phyloP scores from a whole-genome alignment of 441 rosid species.

The Gossypium trilobum region DNA sequence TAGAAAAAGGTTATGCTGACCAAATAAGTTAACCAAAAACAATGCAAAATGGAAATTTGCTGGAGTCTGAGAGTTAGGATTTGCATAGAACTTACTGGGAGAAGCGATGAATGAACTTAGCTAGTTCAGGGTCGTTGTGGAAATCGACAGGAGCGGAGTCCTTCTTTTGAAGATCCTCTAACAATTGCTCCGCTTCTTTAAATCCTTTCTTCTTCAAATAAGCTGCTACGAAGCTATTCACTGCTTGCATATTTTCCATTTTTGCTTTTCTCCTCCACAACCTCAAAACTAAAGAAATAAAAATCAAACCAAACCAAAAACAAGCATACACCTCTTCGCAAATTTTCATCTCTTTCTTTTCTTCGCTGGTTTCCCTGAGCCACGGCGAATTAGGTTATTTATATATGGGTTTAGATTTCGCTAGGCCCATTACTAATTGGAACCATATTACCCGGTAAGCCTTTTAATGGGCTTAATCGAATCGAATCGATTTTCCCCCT shows the following conservation, averaged over 20 bases:
- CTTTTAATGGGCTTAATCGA: background rate
- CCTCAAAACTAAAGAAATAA: background rate
- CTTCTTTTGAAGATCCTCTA: constrained; percentile 43
- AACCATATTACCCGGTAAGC: background rate
- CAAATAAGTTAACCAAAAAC: background rate
- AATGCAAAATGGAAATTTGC: background rate
- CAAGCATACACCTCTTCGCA: background rate
- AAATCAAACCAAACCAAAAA: background rate
- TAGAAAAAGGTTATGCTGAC: background rate
- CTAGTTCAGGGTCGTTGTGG: constrained; percentile 60
- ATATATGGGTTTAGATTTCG: background rate
- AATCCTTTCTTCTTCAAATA: constrained; percentile 75
- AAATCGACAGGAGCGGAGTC: constrained; percentile 30
- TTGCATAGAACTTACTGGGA: constrained; percentile 36
- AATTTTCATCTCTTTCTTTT: background rate
- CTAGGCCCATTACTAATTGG: background rate
- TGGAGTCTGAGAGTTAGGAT: background rate
- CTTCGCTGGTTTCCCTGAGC: background rate
- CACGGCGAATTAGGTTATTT: background rate
- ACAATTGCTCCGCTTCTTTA: constrained; percentile 35
- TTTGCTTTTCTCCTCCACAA: background rate
- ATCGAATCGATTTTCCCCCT: background rate
- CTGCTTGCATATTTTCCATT: constrained; percentile 37
- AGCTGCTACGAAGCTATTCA: constrained; percentile 45
- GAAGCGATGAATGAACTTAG: constrained; percentile 53